Conservation (phyloP, 495 filamentous ascomycete species). For the Penicillium simplicissimum region DNA sequence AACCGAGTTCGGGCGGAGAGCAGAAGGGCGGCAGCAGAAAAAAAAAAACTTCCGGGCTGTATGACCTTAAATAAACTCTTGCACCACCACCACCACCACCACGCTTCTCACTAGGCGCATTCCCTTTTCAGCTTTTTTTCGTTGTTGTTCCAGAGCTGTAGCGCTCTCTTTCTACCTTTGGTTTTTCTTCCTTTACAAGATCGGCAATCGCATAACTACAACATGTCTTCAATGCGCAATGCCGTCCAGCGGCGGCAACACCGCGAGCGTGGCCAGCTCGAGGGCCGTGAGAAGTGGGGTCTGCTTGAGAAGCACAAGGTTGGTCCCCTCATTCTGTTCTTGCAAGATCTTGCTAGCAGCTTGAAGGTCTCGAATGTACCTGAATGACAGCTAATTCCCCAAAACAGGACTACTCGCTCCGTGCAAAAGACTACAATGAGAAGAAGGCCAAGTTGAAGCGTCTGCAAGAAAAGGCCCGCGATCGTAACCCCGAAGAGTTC, state of each 20-base stretch:
- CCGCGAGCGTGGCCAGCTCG: slow-evolving; percentile 82
- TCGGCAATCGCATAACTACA: slow-evolving; percentile 13
- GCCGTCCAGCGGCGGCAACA: slow-evolving; percentile 76
- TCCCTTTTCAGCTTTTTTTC: not conserved
- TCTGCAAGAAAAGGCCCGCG: slow-evolving; percentile 75
- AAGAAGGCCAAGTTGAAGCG: slow-evolving; percentile 80
- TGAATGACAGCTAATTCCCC: slow-evolving; percentile 19
- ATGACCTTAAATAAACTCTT: slow-evolving; percentile 11
- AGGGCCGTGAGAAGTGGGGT: slow-evolving; percentile 78
- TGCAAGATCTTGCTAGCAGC: not conserved
- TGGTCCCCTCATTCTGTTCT: slow-evolving; percentile 1
- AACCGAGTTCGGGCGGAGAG: slow-evolving; percentile 34
- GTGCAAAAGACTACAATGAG: slow-evolving; percentile 81
- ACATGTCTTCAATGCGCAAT: slow-evolving; percentile 83
- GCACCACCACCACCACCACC: slow-evolving; percentile 16
- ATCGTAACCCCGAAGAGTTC: slow-evolving; percentile 96
- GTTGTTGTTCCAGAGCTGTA: not conserved
- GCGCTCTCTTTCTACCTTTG: not conserved
- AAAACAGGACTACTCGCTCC: slow-evolving; percentile 82
- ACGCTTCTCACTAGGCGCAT: not conserved
- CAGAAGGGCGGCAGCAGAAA: slow-evolving; percentile 25
- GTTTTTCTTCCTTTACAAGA: not conserved
- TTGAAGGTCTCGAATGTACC: not conserved
- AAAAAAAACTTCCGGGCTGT: slow-evolving; percentile 31
- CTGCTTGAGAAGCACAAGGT: slow-evolving; percentile 89